These are phyloP conservation scores for Croton laevigatus DNA, from an alignment of 441 rosid genomes.

Conservation along the genomic window DNA sequence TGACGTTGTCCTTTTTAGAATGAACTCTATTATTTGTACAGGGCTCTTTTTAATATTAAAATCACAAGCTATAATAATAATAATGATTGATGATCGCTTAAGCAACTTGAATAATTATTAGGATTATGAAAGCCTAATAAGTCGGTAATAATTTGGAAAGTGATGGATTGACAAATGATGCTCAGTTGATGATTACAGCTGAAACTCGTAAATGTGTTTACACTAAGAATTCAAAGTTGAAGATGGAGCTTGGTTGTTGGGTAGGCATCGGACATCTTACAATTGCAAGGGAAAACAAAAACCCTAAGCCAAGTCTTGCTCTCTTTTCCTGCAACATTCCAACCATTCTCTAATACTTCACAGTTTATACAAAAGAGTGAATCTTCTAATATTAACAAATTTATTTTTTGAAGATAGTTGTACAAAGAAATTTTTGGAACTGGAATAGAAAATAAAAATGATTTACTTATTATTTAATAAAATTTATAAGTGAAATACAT, in stretches of 20 bases:
- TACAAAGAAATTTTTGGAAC: too few relatives aligned
- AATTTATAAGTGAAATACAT: too few relatives aligned
- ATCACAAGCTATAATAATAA: too few relatives aligned
- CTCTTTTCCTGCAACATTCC: conserved; percentile 9
- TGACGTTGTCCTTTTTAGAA: too few relatives aligned
- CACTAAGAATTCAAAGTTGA: background rate
- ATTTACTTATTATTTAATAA: too few relatives aligned
- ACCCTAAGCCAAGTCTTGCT: background rate
- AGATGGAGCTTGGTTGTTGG: background rate
- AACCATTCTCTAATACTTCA: background rate
- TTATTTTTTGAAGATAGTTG: too few relatives aligned
- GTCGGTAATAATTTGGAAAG: background rate
- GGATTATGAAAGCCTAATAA: background rate
- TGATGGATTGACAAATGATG: background rate
- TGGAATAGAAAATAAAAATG: too few relatives aligned
- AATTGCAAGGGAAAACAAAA: background rate
- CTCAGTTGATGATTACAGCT: background rate
- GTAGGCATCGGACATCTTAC: background rate
- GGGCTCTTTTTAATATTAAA: too few relatives aligned
- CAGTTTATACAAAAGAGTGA: too few relatives aligned
- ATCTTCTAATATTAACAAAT: too few relatives aligned
- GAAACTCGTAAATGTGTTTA: background rate
- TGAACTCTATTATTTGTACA: too few relatives aligned
- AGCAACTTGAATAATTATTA: background rate
- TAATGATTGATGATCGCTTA: background rate